A percentile compares a stretch with the other conserved stretches of the same genome.
These are phyloP conservation scores for Sporothrix phasma DNA, from an alignment of 2,329 filamentous ascomycete species.

Conservation along the genomic window DNA sequence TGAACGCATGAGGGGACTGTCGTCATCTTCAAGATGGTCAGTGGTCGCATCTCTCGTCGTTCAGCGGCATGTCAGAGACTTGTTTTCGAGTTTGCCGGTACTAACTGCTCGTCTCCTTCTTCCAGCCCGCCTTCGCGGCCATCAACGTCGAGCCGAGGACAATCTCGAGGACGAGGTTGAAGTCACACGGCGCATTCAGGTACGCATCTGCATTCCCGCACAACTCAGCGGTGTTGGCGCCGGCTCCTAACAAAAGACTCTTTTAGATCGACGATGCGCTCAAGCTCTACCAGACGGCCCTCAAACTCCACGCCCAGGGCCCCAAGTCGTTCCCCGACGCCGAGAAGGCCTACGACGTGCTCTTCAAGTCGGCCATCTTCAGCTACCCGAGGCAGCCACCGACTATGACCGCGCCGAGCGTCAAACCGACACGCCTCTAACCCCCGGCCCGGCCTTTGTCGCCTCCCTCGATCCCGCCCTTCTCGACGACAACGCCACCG, in stretches of 20 bases:
- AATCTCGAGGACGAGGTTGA: conserved; percentile 85
- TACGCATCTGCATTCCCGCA: no score
- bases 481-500: conserved; percentile 60
- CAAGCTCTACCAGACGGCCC: conserved; percentile 82
- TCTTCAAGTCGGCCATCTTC: conserved; percentile 92
- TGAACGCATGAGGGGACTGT: not conserved
- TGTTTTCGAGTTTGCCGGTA: not conserved
- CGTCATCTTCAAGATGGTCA: conserved; percentile 10
- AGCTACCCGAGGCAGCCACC: conserved; percentile 74
- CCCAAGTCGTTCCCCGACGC: conserved; percentile 66
- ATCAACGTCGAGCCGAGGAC: conserved; percentile 90
- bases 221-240: no score
- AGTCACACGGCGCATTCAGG: conserved; percentile 86
- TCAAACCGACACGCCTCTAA: conserved; percentile 40
- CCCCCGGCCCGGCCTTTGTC: conserved; percentile 38
- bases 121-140: conserved; percentile 62
- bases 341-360: conserved; percentile 65
- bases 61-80: not conserved
- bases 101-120: not conserved
- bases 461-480: conserved; percentile 46
- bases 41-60: not conserved
- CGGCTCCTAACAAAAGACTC: not conserved
- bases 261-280: conserved; percentile 86
- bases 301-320: conserved; percentile 87
- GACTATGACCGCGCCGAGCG: conserved; percentile 67